Base-by-base conservation (phyloP, 1,284 basidiomycete genomes). In the Austroboletus niveus region DNA sequence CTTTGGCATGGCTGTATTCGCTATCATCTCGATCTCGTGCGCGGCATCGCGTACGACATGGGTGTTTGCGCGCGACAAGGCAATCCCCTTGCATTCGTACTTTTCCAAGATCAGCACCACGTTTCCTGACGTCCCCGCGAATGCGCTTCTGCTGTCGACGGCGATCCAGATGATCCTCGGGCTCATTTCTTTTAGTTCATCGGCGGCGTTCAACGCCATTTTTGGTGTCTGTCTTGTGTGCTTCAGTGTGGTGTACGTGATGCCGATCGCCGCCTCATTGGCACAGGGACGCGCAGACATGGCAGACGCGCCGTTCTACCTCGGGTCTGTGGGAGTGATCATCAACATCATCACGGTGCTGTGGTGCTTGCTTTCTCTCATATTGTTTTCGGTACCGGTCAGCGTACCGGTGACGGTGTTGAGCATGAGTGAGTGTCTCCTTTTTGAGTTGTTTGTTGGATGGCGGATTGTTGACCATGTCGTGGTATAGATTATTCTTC, bases 1-100 rank as follows among this genome's bases (percentile, higher is more conserved):
- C 45, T 80, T 82, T 55, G 76, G 74, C n/a, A 68, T 78, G 24
- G 78, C 75, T 20, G 66, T 82, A 53, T 81, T 82, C 62, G 81
- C 80, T 52, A 74, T 76, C 39, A 77, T 82, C 46, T 82, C 82
- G 20, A 80, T 85, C 55, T 76, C 81, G 52, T 84, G 82, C 45
- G 83, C 82, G 2, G 78, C 82, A 11, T 86, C 84, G 1, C 77
- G 87, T n/a, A 82, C 85, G 62, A 82, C 81, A 2, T 85, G 83
- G 72, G 80, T 81, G 35, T 88, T 90, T 57, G 85, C 87, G 0
- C 75, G 85, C 1, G 87, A 90, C 68, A 72, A 75, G 48, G 86
- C 84, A 8, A 75, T 89, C 20, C 85, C 84, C 2, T 79, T 85
- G 58, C 77, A 79, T 27, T 45, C 50, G 3, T 62, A 75, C 45